Percentiles rank a stretch among this genome's conserved stretches.
phyloP scores from a whole-genome alignment of 192 early-diverging fungal species.

The Kappamyces sp. region DNA sequence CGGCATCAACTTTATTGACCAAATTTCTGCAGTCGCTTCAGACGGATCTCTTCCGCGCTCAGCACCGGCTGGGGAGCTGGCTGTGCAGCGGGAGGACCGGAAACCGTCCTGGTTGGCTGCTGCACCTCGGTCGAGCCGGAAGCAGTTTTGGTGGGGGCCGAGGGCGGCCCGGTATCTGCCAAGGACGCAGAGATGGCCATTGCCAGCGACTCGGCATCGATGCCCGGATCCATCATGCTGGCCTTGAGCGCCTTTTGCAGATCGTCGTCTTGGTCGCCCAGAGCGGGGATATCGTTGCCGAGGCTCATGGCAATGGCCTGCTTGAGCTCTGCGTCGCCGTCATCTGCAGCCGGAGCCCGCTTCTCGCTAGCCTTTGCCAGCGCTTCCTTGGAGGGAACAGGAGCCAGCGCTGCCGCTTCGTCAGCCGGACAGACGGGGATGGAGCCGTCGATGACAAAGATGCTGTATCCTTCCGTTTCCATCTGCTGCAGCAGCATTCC shows the following conservation, averaged over 20 bases:
- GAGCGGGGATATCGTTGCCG: neutral
- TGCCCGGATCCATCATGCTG: constrained; percentile 22
- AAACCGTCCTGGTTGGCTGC: neutral
- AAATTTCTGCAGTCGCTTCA: constrained; percentile 12
- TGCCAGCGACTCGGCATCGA: constrained; percentile 8
- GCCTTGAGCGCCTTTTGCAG: constrained; percentile 21
- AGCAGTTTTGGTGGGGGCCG: neutral
- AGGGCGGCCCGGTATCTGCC: neutral
- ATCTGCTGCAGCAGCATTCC: constrained; percentile 36
- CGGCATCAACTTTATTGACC: neutral
- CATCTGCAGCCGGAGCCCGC: neutral
- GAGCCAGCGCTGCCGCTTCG: constrained; percentile 23
- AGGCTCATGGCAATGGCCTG: neutral
- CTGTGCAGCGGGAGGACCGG: too few relatives aligned
- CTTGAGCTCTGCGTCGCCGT: neutral
- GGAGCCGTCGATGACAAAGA: constrained; percentile 39
- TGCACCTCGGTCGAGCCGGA: neutral
- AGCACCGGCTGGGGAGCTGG: neutral
- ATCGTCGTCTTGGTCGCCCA: constrained; percentile 16
- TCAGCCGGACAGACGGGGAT: constrained; percentile 30
- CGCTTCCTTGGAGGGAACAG: constrained; percentile 22
- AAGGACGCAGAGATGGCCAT: constrained; percentile 11
- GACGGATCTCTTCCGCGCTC: constrained; percentile 1
- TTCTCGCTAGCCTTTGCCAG: constrained; percentile 12
- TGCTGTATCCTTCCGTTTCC: constrained; percentile 38